Conservation (phyloP, 139 green algal species). For the Volvox africanus region DNA sequence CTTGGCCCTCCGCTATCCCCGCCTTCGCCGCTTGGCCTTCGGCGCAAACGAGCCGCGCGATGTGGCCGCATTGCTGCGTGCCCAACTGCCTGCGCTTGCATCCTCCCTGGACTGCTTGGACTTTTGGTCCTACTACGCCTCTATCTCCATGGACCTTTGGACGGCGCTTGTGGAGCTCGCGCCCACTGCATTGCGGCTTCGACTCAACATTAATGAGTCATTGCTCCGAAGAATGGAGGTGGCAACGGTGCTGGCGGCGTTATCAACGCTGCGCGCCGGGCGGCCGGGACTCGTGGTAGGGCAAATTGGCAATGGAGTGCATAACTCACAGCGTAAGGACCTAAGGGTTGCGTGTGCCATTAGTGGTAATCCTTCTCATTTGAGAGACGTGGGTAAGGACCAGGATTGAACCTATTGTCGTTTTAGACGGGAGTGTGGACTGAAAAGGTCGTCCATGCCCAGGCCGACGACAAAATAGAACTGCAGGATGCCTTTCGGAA, state of each 20-base stretch:
- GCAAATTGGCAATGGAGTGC: no score
- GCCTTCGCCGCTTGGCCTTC: constrained; percentile 31
- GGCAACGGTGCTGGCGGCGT: not conserved
- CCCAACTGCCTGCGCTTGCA: not conserved
- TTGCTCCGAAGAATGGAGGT: constrained; percentile 37
- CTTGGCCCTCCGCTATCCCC: not conserved
- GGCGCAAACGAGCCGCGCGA: constrained; percentile 20
- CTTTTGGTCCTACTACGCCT: constrained; percentile 35
- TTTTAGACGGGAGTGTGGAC: no score
- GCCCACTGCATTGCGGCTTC: not conserved
- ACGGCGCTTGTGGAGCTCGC: not conserved
- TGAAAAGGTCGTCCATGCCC: no score
- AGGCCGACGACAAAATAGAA: no score
- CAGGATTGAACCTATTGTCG: no score
- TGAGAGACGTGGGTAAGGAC: no score
- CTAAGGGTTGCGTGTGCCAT: no score
- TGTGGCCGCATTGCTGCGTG: not conserved
- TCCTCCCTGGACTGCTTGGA: constrained; percentile 5
- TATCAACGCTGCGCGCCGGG: not conserved
- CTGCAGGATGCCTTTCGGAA: no score
- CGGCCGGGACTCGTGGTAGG: constrained; percentile 21
- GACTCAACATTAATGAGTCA: constrained; percentile 40
- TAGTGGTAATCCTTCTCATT: no score
- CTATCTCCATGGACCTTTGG: not conserved
- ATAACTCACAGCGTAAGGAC: no score